These are phyloP conservation scores for Blumeriella jaapii DNA, from an alignment of 2,329 filamentous ascomycete genomes.

Conservation along the genomic window DNA sequence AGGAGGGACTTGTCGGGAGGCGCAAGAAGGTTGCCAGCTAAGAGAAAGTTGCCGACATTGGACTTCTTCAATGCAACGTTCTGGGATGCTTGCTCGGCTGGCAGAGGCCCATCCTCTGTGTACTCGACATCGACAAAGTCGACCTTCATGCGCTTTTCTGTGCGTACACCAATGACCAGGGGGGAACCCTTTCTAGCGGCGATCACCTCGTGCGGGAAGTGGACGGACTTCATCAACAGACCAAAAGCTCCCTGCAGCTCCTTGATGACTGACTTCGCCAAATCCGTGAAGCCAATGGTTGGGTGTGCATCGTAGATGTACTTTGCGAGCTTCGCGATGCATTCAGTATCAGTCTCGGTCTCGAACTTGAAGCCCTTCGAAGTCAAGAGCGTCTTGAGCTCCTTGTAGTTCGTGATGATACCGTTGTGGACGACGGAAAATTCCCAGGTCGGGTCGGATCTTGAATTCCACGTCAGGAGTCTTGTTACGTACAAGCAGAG, in stretches of 20 bases:
- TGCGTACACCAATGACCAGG: constrained; percentile 92
- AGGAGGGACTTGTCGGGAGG: constrained; percentile 95
- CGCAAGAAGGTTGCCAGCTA: constrained; percentile 60
- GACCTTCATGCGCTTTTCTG: constrained; percentile 98
- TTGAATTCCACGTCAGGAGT: constrained; percentile 29
- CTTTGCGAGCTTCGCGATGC: constrained; percentile 97
- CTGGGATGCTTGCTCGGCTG: constrained; percentile 89
- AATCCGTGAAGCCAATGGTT: constrained; percentile 86
- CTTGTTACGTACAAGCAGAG: neutral
- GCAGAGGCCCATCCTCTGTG: constrained; percentile 68
- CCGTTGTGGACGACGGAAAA: constrained; percentile 98
- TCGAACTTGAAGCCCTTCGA: constrained; percentile 97
- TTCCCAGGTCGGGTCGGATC: constrained; percentile 90
- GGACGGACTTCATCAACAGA: constrained; percentile 93
- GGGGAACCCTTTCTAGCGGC: constrained; percentile 97
- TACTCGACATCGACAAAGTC: constrained; percentile 99
- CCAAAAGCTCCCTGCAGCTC: constrained; percentile 97
- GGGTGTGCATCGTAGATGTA: constrained; percentile 95
- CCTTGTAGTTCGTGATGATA: constrained; percentile 99
- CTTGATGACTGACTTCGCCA: constrained; percentile 95
- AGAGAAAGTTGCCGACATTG: constrained; percentile 52
- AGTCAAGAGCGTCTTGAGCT: constrained; percentile 85
- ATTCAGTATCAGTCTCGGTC: constrained; percentile 98
- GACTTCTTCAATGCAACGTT: constrained; percentile 94
- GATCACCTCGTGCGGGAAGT: constrained; percentile 96